Conservation (phyloP, 305 asterid genomes). For the Fraxinus albicans region DNA sequence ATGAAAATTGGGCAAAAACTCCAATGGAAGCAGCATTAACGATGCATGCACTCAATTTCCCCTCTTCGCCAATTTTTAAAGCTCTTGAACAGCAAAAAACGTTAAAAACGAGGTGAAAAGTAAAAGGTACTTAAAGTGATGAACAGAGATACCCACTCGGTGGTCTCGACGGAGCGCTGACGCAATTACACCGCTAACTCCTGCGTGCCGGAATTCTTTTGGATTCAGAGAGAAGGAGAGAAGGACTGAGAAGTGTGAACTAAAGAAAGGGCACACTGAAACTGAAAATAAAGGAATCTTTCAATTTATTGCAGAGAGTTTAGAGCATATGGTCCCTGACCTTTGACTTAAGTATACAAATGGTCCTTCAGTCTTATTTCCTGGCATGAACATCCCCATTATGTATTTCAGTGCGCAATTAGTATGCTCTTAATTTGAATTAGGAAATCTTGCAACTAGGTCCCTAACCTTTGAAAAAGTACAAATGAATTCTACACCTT, state of each 20-base stretch:
- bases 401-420: not conserved
- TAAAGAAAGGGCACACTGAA: not conserved
- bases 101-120: not conserved
- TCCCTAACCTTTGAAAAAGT: not conserved
- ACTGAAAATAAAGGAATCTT: not conserved
- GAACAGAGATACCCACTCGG: not conserved
- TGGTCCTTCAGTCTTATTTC: not conserved
- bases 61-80: not conserved
- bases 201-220: not conserved
- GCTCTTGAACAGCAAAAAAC: not conserved
- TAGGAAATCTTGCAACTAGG: not conserved
- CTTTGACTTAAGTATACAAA: not conserved
- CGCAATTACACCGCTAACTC: not conserved
- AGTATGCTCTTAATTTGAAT: not conserved
- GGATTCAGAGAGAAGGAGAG: not conserved
- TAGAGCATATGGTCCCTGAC: not conserved
- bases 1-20: not conserved
- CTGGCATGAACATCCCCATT: not conserved
- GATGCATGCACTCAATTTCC: conserved; percentile 4
- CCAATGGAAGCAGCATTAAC: not conserved
- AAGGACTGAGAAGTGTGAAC: not conserved
- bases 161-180: not conserved
- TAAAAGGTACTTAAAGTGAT: not conserved
- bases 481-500: no score
- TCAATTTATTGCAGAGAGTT: not conserved